Conservation (phyloP, 2,329 filamentous ascomycete species). For the Colletotrichum sp. region DNA sequence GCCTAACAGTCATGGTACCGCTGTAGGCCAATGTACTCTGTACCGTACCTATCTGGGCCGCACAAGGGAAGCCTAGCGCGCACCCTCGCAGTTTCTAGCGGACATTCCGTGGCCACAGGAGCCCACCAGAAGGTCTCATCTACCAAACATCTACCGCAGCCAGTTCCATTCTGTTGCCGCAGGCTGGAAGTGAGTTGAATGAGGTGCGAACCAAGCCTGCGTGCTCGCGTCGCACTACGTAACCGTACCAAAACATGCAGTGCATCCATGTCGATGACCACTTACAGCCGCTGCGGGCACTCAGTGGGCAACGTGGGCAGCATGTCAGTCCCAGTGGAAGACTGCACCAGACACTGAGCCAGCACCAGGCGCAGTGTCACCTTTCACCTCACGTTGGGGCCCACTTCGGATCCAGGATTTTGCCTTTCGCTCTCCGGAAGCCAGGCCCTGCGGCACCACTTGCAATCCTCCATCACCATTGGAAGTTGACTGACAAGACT, state of each 20-base stretch:
- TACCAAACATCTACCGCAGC: neutral
- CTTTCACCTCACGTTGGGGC: neutral
- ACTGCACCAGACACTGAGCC: neutral
- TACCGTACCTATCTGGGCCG: neutral
- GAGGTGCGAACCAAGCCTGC: neutral
- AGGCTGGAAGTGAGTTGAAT: neutral
- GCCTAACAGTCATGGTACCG: neutral
- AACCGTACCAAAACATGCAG: neutral
- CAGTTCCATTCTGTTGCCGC: neutral
- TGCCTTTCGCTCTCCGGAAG: neutral
- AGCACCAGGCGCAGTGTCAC: neutral
- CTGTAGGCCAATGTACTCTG: neutral
- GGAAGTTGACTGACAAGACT: neutral
- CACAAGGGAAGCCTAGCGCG: neutral
- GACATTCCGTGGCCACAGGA: constrained; percentile 5
- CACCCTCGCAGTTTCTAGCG: constrained; percentile 9
- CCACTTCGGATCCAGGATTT: constrained; percentile 17
- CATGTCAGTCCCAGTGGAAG: neutral
- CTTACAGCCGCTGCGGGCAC: constrained; percentile 6
- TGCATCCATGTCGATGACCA: neutral
- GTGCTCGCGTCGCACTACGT: constrained; percentile 12
- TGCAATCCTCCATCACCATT: neutral
- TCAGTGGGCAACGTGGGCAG: neutral
- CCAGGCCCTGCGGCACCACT: constrained; percentile 2
- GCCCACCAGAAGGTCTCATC: neutral